Percentiles rank a stretch among this genome's conserved stretches.
phyloP scores from a whole-genome alignment of 352 stramenopile species.

The Phytophthora aleatoria region DNA sequence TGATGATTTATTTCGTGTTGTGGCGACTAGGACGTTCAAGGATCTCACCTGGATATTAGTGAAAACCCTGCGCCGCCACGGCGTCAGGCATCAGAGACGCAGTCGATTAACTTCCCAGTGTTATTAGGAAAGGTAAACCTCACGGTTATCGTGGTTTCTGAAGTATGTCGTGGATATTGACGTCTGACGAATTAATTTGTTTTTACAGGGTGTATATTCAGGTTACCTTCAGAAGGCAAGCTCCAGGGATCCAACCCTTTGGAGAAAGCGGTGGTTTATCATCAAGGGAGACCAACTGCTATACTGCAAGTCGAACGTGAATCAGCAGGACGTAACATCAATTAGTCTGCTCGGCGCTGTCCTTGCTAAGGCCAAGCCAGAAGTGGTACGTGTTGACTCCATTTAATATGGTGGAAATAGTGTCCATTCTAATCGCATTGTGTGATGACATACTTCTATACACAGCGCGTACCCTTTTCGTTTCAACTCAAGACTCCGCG shows the following conservation, averaged over 20 bases:
- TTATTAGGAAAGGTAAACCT: slow-evolving; percentile 70
- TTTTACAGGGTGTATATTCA: slow-evolving; percentile 64
- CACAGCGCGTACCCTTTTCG: slow-evolving; percentile 66
- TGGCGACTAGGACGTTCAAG: slow-evolving; percentile 58
- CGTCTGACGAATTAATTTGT: neutral
- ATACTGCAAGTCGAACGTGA: slow-evolving; percentile 85
- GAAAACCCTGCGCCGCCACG: slow-evolving; percentile 38
- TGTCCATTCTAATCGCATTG: slow-evolving; percentile 5
- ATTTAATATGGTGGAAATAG: neutral
- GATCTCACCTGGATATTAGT: slow-evolving; percentile 72
- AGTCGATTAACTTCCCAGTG: slow-evolving; percentile 65
- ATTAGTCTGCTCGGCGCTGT: slow-evolving; percentile 81
- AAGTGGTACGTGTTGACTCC: slow-evolving; percentile 55
- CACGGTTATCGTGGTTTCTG: neutral
- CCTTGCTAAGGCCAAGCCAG: slow-evolving; percentile 72
- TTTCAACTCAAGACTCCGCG: slow-evolving; percentile 82
- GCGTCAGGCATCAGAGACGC: slow-evolving; percentile 38
- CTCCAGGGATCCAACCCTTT: slow-evolving; percentile 76
- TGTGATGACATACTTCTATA: neutral
- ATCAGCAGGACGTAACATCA: slow-evolving; percentile 81
- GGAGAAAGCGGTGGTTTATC: slow-evolving; percentile 88
- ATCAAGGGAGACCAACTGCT: slow-evolving; percentile 85
- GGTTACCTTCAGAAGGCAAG: slow-evolving; percentile 86
- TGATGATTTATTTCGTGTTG: slow-evolving; percentile 8
- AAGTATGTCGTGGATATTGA: neutral